phyloP scores from a whole-genome alignment of 495 filamentous ascomycete genomes.

The Xylaria cubensis region DNA sequence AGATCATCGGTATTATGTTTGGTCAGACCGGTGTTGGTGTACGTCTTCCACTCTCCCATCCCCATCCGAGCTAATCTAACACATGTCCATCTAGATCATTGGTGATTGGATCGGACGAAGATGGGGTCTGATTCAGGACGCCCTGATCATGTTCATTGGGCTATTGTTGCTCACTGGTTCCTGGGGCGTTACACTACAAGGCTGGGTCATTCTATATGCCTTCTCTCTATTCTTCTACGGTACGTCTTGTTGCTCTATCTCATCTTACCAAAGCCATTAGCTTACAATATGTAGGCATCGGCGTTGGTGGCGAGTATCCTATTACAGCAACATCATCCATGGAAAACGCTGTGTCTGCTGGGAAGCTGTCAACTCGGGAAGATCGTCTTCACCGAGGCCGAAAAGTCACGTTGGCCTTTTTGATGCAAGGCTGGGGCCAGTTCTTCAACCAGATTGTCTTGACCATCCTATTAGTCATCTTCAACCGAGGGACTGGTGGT shows the following conservation, averaged over 20 bases:
- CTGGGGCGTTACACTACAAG: constrained; percentile 82
- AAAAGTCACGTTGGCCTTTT: constrained; percentile 88
- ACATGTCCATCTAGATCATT: constrained; percentile 43
- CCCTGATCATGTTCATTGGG: constrained; percentile 89
- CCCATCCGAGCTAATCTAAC: constrained; percentile 42
- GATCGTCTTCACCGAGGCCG: constrained; percentile 92
- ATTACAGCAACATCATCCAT: constrained; percentile 96
- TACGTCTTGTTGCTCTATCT: constrained; percentile 31
- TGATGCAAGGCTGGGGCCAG: constrained; percentile 98
- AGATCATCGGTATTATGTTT: constrained; percentile 87
- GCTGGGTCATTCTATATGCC: constrained; percentile 92
- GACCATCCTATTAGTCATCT: constrained; percentile 79
- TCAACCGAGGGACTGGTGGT: constrained; percentile 75
- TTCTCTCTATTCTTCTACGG: constrained; percentile 92
- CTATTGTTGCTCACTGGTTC: constrained; percentile 84
- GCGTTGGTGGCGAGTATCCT: constrained; percentile 93
- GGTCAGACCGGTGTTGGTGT: constrained; percentile 81
- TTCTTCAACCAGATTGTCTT: constrained; percentile 87
- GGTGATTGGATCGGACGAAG: constrained; percentile 78
- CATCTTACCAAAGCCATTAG: neutral
- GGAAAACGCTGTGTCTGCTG: constrained; percentile 86
- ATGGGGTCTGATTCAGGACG: constrained; percentile 92
- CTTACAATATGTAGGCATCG: constrained; percentile 58
- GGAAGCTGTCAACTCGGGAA: constrained; percentile 83
- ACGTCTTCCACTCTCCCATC: constrained; percentile 38